Percentiles rank a stretch among this genome's conserved stretches.
Conservation (phyloP, 1,284 basidiomycete species). For the Irpex sp. region DNA sequence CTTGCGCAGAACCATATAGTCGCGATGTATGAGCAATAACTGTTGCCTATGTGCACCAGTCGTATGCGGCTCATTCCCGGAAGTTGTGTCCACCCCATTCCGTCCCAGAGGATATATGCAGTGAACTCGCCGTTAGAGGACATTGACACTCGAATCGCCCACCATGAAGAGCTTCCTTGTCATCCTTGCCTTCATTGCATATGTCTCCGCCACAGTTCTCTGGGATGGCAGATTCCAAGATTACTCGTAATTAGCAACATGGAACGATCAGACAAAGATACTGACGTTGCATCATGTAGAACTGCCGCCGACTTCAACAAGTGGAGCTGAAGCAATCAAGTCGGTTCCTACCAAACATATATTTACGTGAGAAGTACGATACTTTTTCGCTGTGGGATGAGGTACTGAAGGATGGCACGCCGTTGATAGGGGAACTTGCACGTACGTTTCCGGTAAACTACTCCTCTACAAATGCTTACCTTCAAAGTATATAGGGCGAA, state of each 20-base stretch:
- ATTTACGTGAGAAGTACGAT: slow-evolving; percentile 19
- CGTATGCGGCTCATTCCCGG: slow-evolving; percentile 9
- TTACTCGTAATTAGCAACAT: slow-evolving; percentile 18
- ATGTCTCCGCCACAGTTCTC: slow-evolving; percentile 20
- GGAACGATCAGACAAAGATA: neutral
- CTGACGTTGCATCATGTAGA: slow-evolving; percentile 8
- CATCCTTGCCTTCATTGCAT: slow-evolving; percentile 10
- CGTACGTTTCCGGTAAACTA: too few relatives aligned
- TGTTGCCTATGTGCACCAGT: neutral
- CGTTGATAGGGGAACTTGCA: too few relatives aligned
- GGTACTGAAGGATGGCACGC: too few relatives aligned
- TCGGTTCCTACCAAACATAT: slow-evolving; percentile 24
- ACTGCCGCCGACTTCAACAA: slow-evolving; percentile 22
- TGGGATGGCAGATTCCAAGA: slow-evolving; percentile 25
- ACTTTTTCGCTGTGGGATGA: neutral
- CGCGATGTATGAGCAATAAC: neutral
- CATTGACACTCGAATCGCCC: neutral
- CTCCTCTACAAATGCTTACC: too few relatives aligned
- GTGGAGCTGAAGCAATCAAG: slow-evolving; percentile 26
- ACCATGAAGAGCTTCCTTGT: slow-evolving; percentile 15
- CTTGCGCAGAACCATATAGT: neutral
- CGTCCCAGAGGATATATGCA: neutral
- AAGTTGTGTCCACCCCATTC: neutral
- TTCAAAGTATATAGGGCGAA: slow-evolving; percentile 16
- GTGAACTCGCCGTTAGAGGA: neutral